Conservation (phyloP, 441 rosid genomes). For the Eruca vesicaria region DNA sequence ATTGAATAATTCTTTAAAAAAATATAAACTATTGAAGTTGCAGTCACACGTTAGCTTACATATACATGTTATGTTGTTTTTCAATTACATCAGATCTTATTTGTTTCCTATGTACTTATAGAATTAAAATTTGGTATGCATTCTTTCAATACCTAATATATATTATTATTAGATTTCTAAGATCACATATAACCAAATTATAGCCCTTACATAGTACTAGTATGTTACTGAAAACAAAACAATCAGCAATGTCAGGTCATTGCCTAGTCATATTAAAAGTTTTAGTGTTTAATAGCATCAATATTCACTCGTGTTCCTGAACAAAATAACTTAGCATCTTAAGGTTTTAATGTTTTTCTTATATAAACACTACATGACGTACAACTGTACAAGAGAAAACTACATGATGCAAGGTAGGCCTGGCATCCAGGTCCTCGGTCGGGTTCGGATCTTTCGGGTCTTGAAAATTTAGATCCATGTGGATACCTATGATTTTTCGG, state of each 20-base stretch:
- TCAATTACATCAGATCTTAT: background rate
- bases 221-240: background rate
- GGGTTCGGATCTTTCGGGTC: no score
- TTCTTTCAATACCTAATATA: background rate
- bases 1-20: background rate
- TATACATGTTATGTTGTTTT: conserved; percentile 4
- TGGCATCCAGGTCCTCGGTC: no score
- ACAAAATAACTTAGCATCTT: conserved; percentile 1
- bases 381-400: background rate
- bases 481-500: no score
- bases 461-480: no score
- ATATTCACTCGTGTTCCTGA: background rate
- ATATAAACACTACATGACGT: background rate
- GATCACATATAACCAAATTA: background rate
- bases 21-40: conserved; percentile 5
- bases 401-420: background rate
- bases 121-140: background rate
- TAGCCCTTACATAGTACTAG: background rate
- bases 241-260: background rate
- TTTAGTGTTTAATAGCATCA: background rate
- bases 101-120: background rate
- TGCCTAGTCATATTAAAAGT: background rate
- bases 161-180: background rate
- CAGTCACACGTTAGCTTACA: conserved; percentile 14
- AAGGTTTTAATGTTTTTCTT: background rate